Evolutionary conservation across 192 early-diverging fungal species (phyloP), one percentile per base, ranked within the genome.

Genomic region (Nowakowskiella sp.): DNA sequence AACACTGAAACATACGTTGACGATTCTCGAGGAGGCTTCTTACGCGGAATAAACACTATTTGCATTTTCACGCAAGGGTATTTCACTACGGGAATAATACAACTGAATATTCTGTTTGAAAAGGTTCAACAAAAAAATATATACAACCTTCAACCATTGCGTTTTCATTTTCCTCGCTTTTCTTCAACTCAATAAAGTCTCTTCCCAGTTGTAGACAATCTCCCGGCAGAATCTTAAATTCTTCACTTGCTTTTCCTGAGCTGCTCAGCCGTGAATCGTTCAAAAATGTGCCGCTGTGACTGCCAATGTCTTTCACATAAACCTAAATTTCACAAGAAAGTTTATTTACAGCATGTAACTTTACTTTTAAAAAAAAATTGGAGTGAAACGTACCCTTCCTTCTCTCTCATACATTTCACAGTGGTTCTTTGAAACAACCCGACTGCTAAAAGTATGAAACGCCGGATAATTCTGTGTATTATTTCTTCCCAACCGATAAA

Each of bases 131-230:
- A 23, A 42, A 16, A 36, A 30, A 32, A 49, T 25, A 44, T 24
- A 3, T 4, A 24, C 16, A 29, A 45, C 53, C 6, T 67, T 29
- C 29, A 66, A 66, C 45, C 43, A 63, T 31, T 3, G 53, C 61
- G 16, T 53, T 30, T 9, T 42, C 43, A 10, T 51, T 58, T 5
- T 31, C 13, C 1, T 39, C 60, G 1, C 43, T 43, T 9, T 60
- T 52, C 19, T 75, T 64, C 19, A 19, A 19, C 13, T 9, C 49
- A 2, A 68, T 1, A 50, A 58, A 74, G 47, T 75, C 73, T 56
- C 58, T 75, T 5, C 73, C 73, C 9, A 75, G 39, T 49, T 75
- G 73, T 19, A 75, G 54, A 24, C 48, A 56, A 42, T 75, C 73
- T 13, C 73, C 68, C 23, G 48, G 58, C 6, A 51, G n/a, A 5